Percentiles rank a stretch among this genome's conserved stretches.
Evolutionary conservation across 805 yeast genomes (phyloP).

Genomic region (Tetrapisispora taiwanensis): DNA sequence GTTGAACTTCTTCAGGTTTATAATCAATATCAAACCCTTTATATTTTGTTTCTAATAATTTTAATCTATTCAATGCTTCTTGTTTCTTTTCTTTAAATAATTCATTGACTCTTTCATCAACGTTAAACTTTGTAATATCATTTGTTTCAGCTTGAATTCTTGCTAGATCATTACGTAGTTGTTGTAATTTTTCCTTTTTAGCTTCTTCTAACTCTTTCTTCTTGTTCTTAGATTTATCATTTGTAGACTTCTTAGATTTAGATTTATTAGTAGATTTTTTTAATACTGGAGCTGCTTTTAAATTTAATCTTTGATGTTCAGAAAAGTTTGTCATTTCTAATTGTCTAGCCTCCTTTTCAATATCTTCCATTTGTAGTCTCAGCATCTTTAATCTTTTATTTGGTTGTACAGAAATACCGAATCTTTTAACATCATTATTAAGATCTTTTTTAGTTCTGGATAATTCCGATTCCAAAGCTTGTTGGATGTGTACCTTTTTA

Average conservation of each 20-base stretch:
- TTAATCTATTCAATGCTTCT: constrained; percentile 61
- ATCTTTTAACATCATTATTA: constrained; percentile 32
- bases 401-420: constrained; percentile 49
- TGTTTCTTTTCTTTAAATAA: constrained; percentile 48
- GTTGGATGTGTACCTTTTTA: constrained; percentile 22
- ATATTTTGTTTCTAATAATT: constrained; percentile 57
- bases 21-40: constrained; percentile 56
- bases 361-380: constrained; percentile 73
- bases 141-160: constrained; percentile 64
- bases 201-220: constrained; percentile 34
- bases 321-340: constrained; percentile 79
- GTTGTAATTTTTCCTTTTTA: constrained; percentile 46
- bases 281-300: constrained; percentile 9
- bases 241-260: constrained; percentile 4
- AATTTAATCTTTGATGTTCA: constrained; percentile 29
- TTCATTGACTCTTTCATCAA: constrained; percentile 41
- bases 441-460: constrained; percentile 32
- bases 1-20: constrained; percentile 9
- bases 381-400: constrained; percentile 63
- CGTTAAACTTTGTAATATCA: constrained; percentile 60
- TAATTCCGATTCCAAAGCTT: constrained; percentile 26
- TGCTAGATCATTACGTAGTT: constrained; percentile 47
- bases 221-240: constrained; percentile 4
- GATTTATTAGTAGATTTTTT: constrained; percentile 1
- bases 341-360: constrained; percentile 76